Evolutionary conservation across 2,329 filamentous ascomycete species (phyloP).

Genomic region (Cephalotrichum gorgonifer): DNA sequence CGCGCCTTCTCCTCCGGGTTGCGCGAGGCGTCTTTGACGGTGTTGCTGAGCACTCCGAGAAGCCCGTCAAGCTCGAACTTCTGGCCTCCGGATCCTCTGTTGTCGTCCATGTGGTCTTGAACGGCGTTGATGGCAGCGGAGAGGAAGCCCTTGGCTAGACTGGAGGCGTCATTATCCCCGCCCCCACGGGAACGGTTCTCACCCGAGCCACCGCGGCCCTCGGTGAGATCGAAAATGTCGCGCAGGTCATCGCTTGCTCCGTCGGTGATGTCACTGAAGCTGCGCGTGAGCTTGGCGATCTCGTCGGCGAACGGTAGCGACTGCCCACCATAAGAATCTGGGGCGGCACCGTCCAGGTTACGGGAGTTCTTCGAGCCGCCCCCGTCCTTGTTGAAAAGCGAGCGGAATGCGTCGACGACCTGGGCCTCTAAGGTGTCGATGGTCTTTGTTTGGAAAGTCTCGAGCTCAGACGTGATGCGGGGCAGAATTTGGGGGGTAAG

Average conservation of each 20-base stretch:
- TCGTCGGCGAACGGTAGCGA: constrained; percentile 35
- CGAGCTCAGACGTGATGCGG: constrained; percentile 32
- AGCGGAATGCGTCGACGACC: constrained; percentile 31
- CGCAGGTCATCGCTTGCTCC: constrained; percentile 29
- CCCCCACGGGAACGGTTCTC: constrained; percentile 18
- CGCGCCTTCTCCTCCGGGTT: constrained; percentile 35
- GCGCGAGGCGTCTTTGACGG: constrained; percentile 30
- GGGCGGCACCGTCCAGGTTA: constrained; percentile 20
- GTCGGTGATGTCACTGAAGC: constrained; percentile 27
- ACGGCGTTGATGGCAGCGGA: constrained; percentile 29
- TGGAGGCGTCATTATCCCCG: constrained; percentile 12
- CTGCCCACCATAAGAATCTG: constrained; percentile 28
- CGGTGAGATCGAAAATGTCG: constrained; percentile 32
- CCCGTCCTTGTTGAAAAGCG: constrained; percentile 27
- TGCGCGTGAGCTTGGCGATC: constrained; percentile 28
- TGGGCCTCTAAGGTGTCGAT: constrained; percentile 34
- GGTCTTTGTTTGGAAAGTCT: constrained; percentile 31
- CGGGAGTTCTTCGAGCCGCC: constrained; percentile 11
- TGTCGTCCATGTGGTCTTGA: constrained; percentile 26
- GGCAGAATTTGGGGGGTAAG: constrained; percentile 34
- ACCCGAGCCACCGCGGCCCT: constrained; percentile 13
- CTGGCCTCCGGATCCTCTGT: constrained; percentile 17
- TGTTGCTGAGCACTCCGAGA: constrained; percentile 28
- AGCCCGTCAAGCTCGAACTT: constrained; percentile 30
- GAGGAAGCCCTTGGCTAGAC: constrained; percentile 24